A percentile compares a stretch with the other conserved stretches of the same genome.
Conservation (phyloP, 208 protist species). For the Trypanosoma brucei region DNA sequence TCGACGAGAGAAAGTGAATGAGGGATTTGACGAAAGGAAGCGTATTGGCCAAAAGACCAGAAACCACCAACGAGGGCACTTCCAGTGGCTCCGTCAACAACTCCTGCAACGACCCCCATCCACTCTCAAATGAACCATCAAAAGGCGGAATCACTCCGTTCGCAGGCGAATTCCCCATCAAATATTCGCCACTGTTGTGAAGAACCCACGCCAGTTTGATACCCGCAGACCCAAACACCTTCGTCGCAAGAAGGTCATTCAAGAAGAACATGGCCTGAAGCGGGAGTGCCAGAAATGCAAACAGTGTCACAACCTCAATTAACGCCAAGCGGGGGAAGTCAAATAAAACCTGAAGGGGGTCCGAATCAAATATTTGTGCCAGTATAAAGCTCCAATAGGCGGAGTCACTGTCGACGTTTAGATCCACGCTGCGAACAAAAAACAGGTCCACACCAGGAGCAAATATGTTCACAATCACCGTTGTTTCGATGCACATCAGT, state of each 20-base stretch:
- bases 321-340: conserved; percentile 42
- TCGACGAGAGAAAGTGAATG: conserved; percentile 1
- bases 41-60: too few relatives aligned
- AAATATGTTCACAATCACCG: conserved; percentile 57
- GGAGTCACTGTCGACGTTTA: conserved; percentile 35
- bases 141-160: too few relatives aligned
- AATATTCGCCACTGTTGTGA: too few relatives aligned
- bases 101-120: too few relatives aligned
- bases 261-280: conserved; percentile 27
- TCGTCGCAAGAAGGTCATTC: background rate
- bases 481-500: conserved; percentile 50
- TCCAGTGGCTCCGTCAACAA: too few relatives aligned
- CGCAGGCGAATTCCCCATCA: too few relatives aligned
- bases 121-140: too few relatives aligned
- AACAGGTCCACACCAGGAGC: conserved; percentile 79
- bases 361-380: conserved; percentile 54
- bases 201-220: too few relatives aligned
- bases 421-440: conserved; percentile 65
- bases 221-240: too few relatives aligned
- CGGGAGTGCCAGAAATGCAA: conserved; percentile 47
- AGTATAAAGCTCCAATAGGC: conserved; percentile 59
- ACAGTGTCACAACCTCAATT: conserved; percentile 43
- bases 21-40: background rate
- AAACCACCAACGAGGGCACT: too few relatives aligned
- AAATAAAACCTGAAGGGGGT: conserved; percentile 39